phyloP scores from a whole-genome alignment of 441 rosid genomes.

The Syzygium malaccense region DNA sequence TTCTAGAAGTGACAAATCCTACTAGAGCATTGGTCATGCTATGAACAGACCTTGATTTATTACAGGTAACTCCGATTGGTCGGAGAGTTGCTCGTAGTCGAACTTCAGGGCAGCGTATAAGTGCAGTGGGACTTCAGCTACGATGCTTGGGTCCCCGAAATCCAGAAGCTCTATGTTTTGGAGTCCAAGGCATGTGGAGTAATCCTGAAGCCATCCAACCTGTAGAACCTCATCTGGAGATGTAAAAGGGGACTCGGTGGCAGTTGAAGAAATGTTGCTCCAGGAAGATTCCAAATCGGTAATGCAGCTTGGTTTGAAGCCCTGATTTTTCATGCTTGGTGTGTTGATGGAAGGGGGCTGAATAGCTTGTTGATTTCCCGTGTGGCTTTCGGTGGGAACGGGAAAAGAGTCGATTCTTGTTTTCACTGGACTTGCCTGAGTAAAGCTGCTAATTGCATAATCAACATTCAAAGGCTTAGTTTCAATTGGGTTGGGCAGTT shows the following conservation, averaged over 20 bases:
- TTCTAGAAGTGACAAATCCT: neutral
- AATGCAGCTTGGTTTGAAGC: slow-evolving; percentile 22
- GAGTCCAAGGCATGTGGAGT: slow-evolving; percentile 38
- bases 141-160: slow-evolving; percentile 24
- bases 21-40: slow-evolving; percentile 16
- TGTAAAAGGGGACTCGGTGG: slow-evolving; percentile 16
- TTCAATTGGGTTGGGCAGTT: neutral
- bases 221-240: slow-evolving; percentile 40
- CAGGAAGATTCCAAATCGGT: slow-evolving; percentile 29
- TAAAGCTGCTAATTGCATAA: neutral
- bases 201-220: slow-evolving; percentile 41
- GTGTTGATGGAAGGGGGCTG: slow-evolving; percentile 24
- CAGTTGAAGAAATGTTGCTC: slow-evolving; percentile 27
- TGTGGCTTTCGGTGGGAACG: slow-evolving; percentile 21
- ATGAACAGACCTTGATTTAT: slow-evolving; percentile 65
- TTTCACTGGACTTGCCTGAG: neutral
- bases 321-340: slow-evolving; percentile 28
- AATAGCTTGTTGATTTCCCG: slow-evolving; percentile 25
- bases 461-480: neutral
- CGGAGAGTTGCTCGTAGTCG: slow-evolving; percentile 48
- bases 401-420: slow-evolving; percentile 15
- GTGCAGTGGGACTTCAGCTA: slow-evolving; percentile 41
- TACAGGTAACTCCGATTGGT: slow-evolving; percentile 53
- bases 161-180: slow-evolving; percentile 40
- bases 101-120: slow-evolving; percentile 43